Conservation (phyloP, 1,284 basidiomycete genomes). For the Cyathus olla region DNA sequence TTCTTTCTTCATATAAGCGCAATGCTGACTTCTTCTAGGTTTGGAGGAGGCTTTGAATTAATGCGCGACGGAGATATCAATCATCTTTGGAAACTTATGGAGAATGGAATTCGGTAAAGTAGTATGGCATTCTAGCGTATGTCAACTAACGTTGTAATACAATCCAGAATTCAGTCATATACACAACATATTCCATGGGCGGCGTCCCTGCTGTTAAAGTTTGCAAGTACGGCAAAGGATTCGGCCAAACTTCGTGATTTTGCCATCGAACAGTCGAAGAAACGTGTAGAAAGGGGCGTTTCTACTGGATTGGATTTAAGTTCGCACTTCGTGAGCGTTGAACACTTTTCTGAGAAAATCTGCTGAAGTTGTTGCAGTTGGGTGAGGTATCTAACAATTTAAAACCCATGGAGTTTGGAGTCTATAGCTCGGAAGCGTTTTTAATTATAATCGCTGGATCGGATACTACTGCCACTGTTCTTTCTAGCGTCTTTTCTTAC, state of each 20-base stretch:
- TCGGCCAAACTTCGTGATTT: conserved; percentile 37
- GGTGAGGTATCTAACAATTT: not conserved
- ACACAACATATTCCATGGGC: conserved; percentile 54
- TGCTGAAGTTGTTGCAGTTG: not conserved
- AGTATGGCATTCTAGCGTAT: too few species aligned
- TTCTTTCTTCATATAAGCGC: not conserved
- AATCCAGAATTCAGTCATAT: conserved; percentile 34
- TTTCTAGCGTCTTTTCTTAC: conserved; percentile 58
- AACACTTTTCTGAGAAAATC: not conserved
- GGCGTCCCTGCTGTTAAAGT: conserved; percentile 12
- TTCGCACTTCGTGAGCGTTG: not conserved
- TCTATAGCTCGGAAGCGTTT: conserved; percentile 49
- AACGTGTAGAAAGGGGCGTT: not conserved
- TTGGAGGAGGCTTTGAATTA: conserved; percentile 18
- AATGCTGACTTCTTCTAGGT: not conserved
- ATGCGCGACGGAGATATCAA: conserved; percentile 50
- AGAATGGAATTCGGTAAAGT: conserved; percentile 51
- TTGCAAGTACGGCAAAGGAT: conserved; percentile 24
- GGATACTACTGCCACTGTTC: conserved; percentile 62
- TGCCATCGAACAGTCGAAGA: conserved; percentile 13
- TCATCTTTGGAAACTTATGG: conserved; percentile 46
- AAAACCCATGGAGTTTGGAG: conserved; percentile 35
- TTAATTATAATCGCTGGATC: conserved; percentile 68
- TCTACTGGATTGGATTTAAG: not conserved
- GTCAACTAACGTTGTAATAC: conserved; percentile 11